phyloP scores from a whole-genome alignment of 2,329 filamentous ascomycete genomes.

The Kalaharituber pfeilii region DNA sequence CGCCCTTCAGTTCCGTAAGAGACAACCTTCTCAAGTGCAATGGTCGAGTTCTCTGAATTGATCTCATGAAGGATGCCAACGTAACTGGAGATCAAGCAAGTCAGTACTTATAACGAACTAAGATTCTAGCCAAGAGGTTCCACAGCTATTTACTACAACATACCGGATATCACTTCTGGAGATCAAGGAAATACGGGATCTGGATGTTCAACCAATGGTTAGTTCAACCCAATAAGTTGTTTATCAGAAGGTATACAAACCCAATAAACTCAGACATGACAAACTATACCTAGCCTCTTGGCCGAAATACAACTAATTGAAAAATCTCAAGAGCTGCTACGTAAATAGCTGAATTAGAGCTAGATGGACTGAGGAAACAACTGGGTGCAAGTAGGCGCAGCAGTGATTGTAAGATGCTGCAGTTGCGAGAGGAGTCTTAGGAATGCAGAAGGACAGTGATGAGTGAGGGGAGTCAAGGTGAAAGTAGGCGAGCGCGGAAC shows the following conservation, averaged over 20 bases:
- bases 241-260: constrained; percentile 28
- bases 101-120: constrained; percentile 23
- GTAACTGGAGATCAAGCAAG: constrained; percentile 43
- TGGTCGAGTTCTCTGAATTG: constrained; percentile 91
- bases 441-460: neutral
- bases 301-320: constrained; percentile 17
- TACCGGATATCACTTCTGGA: constrained; percentile 96
- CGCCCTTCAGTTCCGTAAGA: constrained; percentile 91
- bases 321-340: too few species aligned
- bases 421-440: neutral
- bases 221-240: constrained; percentile 21
- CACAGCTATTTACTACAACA: too few species aligned
- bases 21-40: constrained; percentile 88
- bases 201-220: constrained; percentile 27
- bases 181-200: constrained; percentile 87
- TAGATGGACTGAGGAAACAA: too few species aligned
- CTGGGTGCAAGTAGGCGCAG: too few species aligned
- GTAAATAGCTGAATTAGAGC: too few species aligned
- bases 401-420: too few species aligned
- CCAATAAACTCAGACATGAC: constrained; percentile 45
- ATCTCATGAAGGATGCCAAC: constrained; percentile 93
- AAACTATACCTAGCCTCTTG: constrained; percentile 4
- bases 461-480: neutral
- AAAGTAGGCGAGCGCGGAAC: neutral
- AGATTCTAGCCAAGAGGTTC: neutral